Conservation (phyloP, 164 flowering plant species). For the Saururus chinensis region DNA sequence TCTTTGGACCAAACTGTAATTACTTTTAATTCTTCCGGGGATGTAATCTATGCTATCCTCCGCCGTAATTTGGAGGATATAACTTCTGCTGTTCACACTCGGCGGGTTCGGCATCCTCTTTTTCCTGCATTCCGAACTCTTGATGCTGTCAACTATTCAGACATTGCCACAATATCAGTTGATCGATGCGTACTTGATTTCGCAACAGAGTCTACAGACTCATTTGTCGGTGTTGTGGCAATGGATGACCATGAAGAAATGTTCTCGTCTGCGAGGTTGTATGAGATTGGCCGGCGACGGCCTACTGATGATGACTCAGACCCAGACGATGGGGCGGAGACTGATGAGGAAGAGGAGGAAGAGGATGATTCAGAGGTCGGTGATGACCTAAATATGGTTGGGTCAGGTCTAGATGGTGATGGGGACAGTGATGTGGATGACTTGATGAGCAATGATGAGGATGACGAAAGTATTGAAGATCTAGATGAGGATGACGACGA, state of each 20-base stretch:
- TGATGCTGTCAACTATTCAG: conserved; percentile 84
- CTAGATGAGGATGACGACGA: conserved; percentile 37
- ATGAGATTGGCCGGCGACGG: conserved; percentile 78
- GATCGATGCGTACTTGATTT: conserved; percentile 91
- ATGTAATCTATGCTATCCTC: conserved; percentile 76
- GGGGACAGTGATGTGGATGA: conserved; percentile 42
- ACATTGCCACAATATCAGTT: conserved; percentile 81
- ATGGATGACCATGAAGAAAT: conserved; percentile 91
- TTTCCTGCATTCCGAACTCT: conserved; percentile 81
- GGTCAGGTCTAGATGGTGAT: conserved; percentile 40
- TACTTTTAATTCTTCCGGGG: conserved; percentile 73
- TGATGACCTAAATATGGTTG: conserved; percentile 33
- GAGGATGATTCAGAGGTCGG: conserved; percentile 58
- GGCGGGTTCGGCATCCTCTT: conserved; percentile 73
- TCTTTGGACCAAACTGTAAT: conserved; percentile 83
- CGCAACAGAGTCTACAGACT: conserved; percentile 81
- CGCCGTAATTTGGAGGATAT: conserved; percentile 84
- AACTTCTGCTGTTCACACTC: conserved; percentile 61
- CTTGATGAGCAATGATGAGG: conserved; percentile 17
- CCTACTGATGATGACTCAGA: conserved; percentile 95
- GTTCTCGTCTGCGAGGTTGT: conserved; percentile 76
- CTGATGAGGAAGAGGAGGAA: conserved; percentile 68
- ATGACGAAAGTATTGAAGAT: conserved; percentile 17
- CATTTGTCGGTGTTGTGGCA: conserved; percentile 76
- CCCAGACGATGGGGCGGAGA: conserved; percentile 87